Conservation (phyloP, 2,329 filamentous ascomycete genomes). For the Pyrenochaeta sp. region DNA sequence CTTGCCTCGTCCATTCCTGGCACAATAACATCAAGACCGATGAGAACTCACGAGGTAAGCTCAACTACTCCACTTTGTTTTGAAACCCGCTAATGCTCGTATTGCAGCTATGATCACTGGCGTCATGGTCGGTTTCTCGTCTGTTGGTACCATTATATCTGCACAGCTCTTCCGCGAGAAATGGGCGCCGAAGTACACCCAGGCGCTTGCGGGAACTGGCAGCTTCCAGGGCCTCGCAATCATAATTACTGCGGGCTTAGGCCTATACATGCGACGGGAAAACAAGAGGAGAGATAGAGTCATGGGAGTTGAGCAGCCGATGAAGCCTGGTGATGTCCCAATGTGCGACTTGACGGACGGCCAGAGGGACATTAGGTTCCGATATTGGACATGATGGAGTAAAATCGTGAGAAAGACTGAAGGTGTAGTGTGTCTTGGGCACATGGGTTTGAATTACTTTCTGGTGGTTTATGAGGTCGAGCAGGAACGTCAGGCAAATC, state of each 20-base stretch:
- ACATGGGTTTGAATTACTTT: too few species aligned
- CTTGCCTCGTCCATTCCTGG: background rate
- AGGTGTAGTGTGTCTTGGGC: too few species aligned
- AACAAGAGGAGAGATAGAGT: background rate
- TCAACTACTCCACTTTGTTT: background rate
- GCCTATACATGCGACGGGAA: background rate
- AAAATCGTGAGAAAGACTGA: background rate
- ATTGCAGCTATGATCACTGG: background rate
- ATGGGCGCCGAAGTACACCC: background rate
- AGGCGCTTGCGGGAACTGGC: background rate
- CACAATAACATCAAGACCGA: background rate
- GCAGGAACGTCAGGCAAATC: too few species aligned
- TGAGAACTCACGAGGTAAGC: background rate
- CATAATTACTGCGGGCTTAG: background rate
- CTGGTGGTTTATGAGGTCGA: too few species aligned
- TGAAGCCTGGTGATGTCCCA: background rate
- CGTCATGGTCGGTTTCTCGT: background rate
- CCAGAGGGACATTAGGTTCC: background rate
- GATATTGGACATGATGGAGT: background rate
- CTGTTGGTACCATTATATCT: background rate
- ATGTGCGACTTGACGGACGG: background rate
- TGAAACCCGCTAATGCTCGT: background rate
- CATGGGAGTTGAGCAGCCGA: background rate
- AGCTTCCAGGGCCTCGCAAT: background rate
- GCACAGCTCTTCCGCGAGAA: background rate